Conservation (phyloP, 371 early-diverging fungal species). For the Lichtheimia ramosa region DNA sequence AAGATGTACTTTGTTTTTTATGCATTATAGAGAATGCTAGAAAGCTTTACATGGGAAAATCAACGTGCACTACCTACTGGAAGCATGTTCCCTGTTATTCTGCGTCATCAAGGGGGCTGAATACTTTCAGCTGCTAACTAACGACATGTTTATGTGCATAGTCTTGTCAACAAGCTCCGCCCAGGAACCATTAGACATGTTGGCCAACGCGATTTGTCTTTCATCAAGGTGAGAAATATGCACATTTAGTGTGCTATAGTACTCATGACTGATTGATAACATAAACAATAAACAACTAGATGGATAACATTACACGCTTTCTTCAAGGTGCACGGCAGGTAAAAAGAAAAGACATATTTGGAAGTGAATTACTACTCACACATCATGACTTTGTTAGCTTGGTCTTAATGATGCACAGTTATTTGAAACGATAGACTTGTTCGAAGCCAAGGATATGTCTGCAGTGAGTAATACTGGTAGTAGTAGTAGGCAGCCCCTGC, state of each 20-base stretch:
- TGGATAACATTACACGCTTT: constrained; percentile 81
- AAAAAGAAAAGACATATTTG: constrained; percentile 6
- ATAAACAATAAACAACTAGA: constrained; percentile 39
- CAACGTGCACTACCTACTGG: neutral
- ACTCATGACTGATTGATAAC: neutral
- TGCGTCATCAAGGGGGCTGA: no score
- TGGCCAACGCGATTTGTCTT: constrained; percentile 41
- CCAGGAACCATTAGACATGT: constrained; percentile 51
- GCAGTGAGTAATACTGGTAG: constrained; percentile 46
- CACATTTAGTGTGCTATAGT: neutral
- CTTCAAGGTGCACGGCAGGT: constrained; percentile 62
- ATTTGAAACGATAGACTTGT: constrained; percentile 89
- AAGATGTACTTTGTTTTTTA: neutral
- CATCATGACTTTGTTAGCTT: constrained; percentile 34
- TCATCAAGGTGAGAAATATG: constrained; percentile 32
- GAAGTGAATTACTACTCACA: neutral
- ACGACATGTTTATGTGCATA: constrained; percentile 1
- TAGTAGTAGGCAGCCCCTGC: no score
- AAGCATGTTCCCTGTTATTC: no score
- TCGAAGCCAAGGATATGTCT: constrained; percentile 84
- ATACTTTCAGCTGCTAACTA: no score
- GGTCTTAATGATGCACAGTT: constrained; percentile 83
- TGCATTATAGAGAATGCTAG: neutral
- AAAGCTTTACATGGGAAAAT: neutral
- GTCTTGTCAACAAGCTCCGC: constrained; percentile 44